Percentiles rank a stretch among this genome's conserved stretches.
phyloP scores from a whole-genome alignment of 169 alveolate species.

The Eimeria maxima region DNA sequence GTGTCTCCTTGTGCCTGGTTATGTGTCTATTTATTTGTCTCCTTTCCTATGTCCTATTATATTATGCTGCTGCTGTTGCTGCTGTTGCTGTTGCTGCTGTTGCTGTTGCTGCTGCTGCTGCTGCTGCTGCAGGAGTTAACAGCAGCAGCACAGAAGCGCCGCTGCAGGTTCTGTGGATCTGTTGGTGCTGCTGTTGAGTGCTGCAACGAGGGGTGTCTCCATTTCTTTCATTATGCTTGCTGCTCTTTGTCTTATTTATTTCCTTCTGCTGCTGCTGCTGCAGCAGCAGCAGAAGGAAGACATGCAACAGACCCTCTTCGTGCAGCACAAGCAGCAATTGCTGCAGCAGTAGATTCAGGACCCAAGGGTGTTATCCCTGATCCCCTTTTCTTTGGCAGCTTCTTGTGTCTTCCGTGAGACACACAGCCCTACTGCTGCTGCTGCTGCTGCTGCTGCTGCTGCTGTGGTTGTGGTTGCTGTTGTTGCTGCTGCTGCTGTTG shows the following conservation, averaged over 20 bases:
- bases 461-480: no score
- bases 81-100: conserved; percentile 22
- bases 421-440: no score
- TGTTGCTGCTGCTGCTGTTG: no score
- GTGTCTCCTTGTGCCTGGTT: no score
- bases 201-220: conserved; percentile 11
- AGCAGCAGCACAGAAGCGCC: not conserved
- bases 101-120: conserved; percentile 44
- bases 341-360: not conserved
- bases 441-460: conserved; percentile 12
- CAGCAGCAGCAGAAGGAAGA: no score
- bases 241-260: conserved; percentile 2
- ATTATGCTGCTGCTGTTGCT: not conserved
- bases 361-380: conserved; percentile 3
- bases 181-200: not conserved
- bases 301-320: no score
- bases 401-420: conserved; percentile 49
- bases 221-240: conserved; percentile 56
- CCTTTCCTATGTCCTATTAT: no score
- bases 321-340: no score
- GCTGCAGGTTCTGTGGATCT: conserved; percentile 10
- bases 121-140: conserved; percentile 26
- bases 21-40: no score
- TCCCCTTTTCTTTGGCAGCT: conserved; percentile 62
- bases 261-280: not conserved